Conservation (phyloP, 2,329 filamentous ascomycete species). For the Colletotrichum brevisporum region DNA sequence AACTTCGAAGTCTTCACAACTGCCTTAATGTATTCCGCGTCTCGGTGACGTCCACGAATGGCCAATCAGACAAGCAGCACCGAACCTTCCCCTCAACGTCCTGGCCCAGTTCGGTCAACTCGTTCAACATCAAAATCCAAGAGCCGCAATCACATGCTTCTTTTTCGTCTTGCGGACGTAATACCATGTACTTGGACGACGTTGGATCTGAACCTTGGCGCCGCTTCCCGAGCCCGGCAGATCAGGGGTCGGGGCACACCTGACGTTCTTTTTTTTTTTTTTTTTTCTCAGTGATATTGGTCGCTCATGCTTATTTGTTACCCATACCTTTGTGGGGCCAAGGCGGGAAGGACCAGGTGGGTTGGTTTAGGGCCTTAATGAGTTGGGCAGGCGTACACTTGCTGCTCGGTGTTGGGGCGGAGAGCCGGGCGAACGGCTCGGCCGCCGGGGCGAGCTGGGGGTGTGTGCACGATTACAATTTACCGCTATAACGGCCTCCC, state of each 20-base stretch:
- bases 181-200: neutral
- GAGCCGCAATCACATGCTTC: constrained; percentile 31
- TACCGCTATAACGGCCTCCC: constrained; percentile 3
- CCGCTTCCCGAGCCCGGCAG: constrained; percentile 15
- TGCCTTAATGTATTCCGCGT: too few species aligned
- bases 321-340: too few species aligned
- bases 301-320: too few species aligned
- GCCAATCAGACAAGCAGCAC: neutral
- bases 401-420: constrained; percentile 30
- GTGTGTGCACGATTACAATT: neutral
- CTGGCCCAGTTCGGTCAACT: too few species aligned
- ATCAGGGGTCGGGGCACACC: neutral
- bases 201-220: neutral
- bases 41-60: too few species aligned
- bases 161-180: neutral
- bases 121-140: neutral
- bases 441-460: constrained; percentile 17
- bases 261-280: too few species aligned
- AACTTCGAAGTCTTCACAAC: too few species aligned
- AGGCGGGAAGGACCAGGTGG: too few species aligned
- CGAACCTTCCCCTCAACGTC: neutral
- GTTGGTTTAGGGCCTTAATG: too few species aligned
- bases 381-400: too few species aligned
- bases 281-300: too few species aligned
- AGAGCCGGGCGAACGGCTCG: constrained; percentile 37